Evolutionary conservation across 1,139 yeast species (phyloP).

Genomic region (Zygoascus hellenicus): DNA sequence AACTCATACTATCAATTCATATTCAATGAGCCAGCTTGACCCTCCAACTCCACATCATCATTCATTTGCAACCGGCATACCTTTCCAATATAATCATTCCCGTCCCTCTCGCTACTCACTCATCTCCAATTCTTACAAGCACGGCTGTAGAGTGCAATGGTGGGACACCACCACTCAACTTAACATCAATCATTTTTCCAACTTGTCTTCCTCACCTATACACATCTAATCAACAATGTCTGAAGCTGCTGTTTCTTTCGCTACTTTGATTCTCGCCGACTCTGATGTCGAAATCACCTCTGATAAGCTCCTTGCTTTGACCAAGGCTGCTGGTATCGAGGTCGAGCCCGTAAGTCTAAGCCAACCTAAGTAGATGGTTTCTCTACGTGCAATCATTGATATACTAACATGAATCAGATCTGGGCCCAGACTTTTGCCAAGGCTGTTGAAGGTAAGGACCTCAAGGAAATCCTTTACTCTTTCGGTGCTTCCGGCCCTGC

Average conservation of each 20-base stretch:
- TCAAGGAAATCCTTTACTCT: slow-evolving; percentile 84
- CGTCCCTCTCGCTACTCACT: no score
- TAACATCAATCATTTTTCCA: slow-evolving; percentile 2
- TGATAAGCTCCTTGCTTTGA: slow-evolving; percentile 80
- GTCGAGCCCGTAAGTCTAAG: slow-evolving; percentile 53
- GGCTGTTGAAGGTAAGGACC: slow-evolving; percentile 95
- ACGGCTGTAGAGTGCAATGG: background rate
- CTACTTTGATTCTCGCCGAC: slow-evolving; percentile 96
- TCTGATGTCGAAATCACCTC: slow-evolving; percentile 91
- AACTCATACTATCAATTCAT: no score
- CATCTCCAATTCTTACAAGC: no score
- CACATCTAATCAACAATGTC: slow-evolving; percentile 22
- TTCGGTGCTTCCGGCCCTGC: slow-evolving; percentile 65
- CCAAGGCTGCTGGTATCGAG: slow-evolving; percentile 85
- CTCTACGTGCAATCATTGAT: slow-evolving; percentile 68
- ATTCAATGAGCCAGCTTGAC: no score
- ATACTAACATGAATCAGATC: slow-evolving; percentile 37
- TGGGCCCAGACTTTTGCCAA: slow-evolving; percentile 96
- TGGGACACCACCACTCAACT: slow-evolving; percentile 8
- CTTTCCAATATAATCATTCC: no score
- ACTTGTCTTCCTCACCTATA: background rate
- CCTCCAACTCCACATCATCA: no score
- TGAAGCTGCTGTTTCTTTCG: slow-evolving; percentile 43
- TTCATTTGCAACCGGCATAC: no score
- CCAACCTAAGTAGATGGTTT: no score